A percentile compares a stretch with the other conserved stretches of the same genome.
phyloP scores from a whole-genome alignment of 495 filamentous ascomycete genomes.

The Alectoria sarmentosa region DNA sequence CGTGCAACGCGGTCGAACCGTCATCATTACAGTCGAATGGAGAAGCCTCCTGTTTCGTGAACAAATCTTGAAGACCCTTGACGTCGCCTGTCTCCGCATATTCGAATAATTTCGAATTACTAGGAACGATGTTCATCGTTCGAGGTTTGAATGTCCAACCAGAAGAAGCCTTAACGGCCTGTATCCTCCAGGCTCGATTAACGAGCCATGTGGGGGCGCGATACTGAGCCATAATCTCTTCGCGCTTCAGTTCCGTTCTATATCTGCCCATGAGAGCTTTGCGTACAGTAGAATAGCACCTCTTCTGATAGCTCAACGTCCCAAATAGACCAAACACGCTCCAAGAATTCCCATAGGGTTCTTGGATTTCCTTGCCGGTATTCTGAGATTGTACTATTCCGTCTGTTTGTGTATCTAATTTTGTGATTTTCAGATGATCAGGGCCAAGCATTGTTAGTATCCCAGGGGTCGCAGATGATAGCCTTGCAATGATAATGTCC shows the following conservation, averaged over 20 bases:
- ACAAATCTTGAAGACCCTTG: not conserved
- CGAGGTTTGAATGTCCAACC: conserved; percentile 4
- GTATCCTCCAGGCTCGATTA: conserved; percentile 10
- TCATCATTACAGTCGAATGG: not conserved
- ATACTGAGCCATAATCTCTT: conserved; percentile 4
- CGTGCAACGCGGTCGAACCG: not conserved
- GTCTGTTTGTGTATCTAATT: too few relatives aligned
- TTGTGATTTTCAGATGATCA: too few relatives aligned
- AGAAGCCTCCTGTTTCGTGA: not conserved
- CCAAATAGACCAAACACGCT: not conserved
- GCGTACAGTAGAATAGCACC: not conserved
- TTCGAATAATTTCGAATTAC: not conserved
- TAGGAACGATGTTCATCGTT: conserved; percentile 2
- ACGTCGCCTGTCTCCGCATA: not conserved
- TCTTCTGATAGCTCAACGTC: not conserved
- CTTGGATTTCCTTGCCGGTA: too few relatives aligned
- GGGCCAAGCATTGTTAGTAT: too few relatives aligned
- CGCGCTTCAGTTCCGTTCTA: not conserved
- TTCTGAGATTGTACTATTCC: too few relatives aligned
- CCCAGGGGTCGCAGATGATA: too few relatives aligned
- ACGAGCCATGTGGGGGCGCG: conserved; percentile 7
- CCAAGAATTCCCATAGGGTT: not conserved
- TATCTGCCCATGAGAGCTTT: not conserved
- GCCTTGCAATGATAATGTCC: not conserved
- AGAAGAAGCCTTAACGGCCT: not conserved